A percentile compares a stretch with the other conserved stretches of the same genome.
These are phyloP conservation scores for Eimeria brunetti DNA, from an alignment of 169 alveolate species.

Conservation along the genomic window DNA sequence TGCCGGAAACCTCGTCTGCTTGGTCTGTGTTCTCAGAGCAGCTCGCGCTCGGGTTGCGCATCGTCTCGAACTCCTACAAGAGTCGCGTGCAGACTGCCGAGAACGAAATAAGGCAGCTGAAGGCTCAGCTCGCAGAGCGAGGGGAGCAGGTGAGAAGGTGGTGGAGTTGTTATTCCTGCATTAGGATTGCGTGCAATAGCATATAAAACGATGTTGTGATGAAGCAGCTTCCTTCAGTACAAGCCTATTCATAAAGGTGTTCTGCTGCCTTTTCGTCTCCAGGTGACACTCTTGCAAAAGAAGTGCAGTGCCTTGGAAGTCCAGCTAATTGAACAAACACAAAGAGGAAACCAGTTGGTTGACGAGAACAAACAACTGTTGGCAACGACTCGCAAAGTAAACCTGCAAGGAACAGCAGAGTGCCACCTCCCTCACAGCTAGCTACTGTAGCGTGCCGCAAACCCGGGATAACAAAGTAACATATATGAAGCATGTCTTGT, in stretches of 20 bases:
- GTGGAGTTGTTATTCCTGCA: not conserved
- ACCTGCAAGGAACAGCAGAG: not conserved
- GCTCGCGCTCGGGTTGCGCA: slow-evolving; percentile 90
- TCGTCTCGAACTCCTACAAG: slow-evolving; percentile 91
- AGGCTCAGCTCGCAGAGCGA: slow-evolving; percentile 88
- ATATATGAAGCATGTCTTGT: not conserved
- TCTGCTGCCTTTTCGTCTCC: not conserved
- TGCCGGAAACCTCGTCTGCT: not conserved
- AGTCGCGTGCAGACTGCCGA: slow-evolving; percentile 89
- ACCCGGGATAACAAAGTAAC: not conserved
- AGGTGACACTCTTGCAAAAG: slow-evolving; percentile 89
- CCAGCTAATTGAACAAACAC: slow-evolving; percentile 89
- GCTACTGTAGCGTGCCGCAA: not conserved
- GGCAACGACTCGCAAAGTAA: slow-evolving; percentile 87
- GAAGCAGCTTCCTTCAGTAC: not conserved
- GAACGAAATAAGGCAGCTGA: slow-evolving; percentile 88
- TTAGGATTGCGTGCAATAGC: not conserved
- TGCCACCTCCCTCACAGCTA: not conserved
- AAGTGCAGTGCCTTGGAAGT: slow-evolving; percentile 90
- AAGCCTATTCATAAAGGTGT: not conserved
- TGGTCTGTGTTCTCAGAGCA: slow-evolving; percentile 86
- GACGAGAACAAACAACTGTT: slow-evolving; percentile 91
- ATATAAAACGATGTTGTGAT: not conserved
- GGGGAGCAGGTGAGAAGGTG: slow-evolving; percentile 84
- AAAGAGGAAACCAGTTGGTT: slow-evolving; percentile 90